Evolutionary conservation across 257 asterid species (phyloP), one percentile per base, ranked within the genome.

Genomic region (Hygrophila difformis): DNA sequence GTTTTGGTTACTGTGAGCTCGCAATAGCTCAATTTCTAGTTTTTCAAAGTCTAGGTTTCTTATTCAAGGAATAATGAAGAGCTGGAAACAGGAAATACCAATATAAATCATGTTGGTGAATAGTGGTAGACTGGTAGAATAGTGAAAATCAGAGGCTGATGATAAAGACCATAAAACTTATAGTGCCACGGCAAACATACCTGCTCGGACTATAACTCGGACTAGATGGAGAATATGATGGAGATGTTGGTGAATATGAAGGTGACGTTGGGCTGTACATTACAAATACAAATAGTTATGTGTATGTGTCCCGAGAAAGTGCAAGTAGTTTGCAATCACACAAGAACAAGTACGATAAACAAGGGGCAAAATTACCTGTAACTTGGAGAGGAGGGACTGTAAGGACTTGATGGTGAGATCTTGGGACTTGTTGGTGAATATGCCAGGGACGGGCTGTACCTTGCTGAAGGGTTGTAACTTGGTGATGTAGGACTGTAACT

Each of bases 141-240:
- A n/a, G n/a, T n/a, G n/a, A n/a, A n/a, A n/a, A n/a, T n/a, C n/a
- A n/a, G n/a, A n/a, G n/a, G n/a, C n/a, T n/a, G n/a, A n/a, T n/a
- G n/a, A n/a, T n/a, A n/a, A n/a, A n/a, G n/a, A n/a, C n/a, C n/a
- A n/a, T n/a, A n/a, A n/a, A n/a, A n/a, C n/a, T n/a, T 43, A 41
- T n/a, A 39, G 8, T 6, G 43, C 47, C 12, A 26, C 19, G 33
- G 28, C 22, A 31, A 60, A 9, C 5, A 56, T 80, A 86, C 99
- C 96, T 86, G 99, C 88, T 83, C 16, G 99, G 96, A 56, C 99
- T 91, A 60, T 80, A 86, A 12, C 92, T 77, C 44, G 96, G 96
- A 58, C 93, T 91, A 11, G 96, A 86, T 12, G 99, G 95, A 24
- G 99, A 86, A 64, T 91, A 91, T 0, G 94, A 60, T 26, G 97